Percentiles rank a stretch among this genome's conserved stretches.
These are phyloP conservation scores for Vinca major DNA, from an alignment of 305 asterid genomes.

Conservation along the genomic window DNA sequence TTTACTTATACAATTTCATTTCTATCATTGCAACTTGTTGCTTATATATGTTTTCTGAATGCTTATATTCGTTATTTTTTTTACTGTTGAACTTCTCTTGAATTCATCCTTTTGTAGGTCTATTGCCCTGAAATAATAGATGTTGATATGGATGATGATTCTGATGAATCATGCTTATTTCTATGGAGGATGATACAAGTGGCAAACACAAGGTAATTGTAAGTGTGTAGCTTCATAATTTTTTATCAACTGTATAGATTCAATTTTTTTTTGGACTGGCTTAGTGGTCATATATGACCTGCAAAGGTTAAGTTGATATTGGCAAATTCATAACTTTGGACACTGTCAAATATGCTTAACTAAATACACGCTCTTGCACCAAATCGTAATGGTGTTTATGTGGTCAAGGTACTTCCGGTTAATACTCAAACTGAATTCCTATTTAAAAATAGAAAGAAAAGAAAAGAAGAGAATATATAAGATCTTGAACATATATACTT, in stretches of 20 bases:
- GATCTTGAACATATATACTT: too few relatives aligned
- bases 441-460: too few relatives aligned
- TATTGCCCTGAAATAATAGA: conserved; percentile 55
- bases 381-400: neutral
- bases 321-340: neutral
- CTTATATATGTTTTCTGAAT: neutral
- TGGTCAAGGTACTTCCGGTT: too few relatives aligned
- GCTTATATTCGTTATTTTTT: neutral
- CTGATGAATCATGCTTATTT: conserved; percentile 28
- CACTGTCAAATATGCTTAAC: neutral
- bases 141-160: conserved; percentile 55
- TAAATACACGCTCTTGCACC: neutral
- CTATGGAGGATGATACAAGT: conserved; percentile 28
- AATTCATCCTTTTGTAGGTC: conserved; percentile 33
- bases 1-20: neutral
- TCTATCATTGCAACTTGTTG: too few relatives aligned
- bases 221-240: neutral
- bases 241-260: neutral
- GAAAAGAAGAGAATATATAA: too few relatives aligned
- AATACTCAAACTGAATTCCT: too few relatives aligned
- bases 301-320: neutral
- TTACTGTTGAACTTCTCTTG: neutral
- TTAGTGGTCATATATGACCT: neutral
- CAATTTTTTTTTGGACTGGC: neutral
- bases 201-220: conserved; percentile 66